These are phyloP conservation scores for Neofusicoccum parvum DNA, from an alignment of 2,329 filamentous ascomycete species.

Conservation along the genomic window DNA sequence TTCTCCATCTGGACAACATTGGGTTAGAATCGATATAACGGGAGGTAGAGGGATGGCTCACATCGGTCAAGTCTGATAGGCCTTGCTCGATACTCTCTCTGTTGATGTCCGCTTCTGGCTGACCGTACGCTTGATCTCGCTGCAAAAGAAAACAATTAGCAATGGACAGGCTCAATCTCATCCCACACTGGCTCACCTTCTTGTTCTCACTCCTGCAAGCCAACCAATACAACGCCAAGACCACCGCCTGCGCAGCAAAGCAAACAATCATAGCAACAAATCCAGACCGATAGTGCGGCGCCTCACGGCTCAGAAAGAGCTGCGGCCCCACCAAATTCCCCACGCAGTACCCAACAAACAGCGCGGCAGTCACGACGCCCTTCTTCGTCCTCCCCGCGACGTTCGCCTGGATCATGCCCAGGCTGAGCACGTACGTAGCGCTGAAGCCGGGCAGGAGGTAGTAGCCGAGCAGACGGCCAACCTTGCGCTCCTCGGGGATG, in stretches of 20 bases:
- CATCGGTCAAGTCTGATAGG: constrained; percentile 5
- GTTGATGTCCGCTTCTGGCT: background rate
- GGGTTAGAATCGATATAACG: background rate
- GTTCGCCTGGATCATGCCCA: constrained; percentile 27
- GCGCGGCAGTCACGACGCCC: constrained; percentile 25
- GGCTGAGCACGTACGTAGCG: constrained; percentile 1
- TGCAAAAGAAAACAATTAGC: background rate
- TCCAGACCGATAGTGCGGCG: constrained; percentile 4
- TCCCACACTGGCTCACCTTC: background rate
- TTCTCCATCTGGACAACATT: background rate
- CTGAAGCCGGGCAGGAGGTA: constrained; percentile 15
- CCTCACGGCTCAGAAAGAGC: constrained; percentile 13
- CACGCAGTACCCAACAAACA: constrained; percentile 17
- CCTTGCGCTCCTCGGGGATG: background rate
- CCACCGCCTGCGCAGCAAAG: constrained; percentile 19
- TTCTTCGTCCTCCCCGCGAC: constrained; percentile 35
- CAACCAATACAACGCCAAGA: constrained; percentile 13
- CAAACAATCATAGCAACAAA: constrained; percentile 13
- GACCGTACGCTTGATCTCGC: background rate
- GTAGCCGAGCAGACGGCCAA: background rate
- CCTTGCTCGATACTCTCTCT: background rate
- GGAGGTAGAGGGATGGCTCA: background rate
- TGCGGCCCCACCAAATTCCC: constrained; percentile 17
- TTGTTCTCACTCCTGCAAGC: constrained; percentile 21
- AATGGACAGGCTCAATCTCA: background rate